Conservation (phyloP, 2,329 filamentous ascomycete species). For the Pseudogymnoascus destructans region DNA sequence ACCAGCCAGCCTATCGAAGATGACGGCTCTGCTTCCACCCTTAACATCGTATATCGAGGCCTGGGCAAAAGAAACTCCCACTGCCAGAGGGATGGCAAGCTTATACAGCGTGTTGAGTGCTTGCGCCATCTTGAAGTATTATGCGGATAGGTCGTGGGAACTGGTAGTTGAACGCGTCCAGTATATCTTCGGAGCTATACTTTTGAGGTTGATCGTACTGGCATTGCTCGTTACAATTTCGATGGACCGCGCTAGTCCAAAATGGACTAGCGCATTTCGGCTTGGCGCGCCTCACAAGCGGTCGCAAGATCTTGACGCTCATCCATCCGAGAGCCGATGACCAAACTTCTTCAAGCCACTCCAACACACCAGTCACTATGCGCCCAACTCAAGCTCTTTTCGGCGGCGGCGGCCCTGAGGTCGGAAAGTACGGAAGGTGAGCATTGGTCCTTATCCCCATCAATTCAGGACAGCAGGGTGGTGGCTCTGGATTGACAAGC, state of each 20-base stretch:
- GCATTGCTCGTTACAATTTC: constrained; percentile 19
- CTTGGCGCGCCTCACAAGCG: constrained; percentile 17
- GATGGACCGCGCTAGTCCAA: constrained; percentile 20
- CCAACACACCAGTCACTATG: constrained; percentile 22
- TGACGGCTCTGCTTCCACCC: constrained; percentile 86
- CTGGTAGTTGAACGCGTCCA: constrained; percentile 6
- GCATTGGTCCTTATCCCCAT: constrained; percentile 13
- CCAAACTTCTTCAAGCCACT: constrained; percentile 12
- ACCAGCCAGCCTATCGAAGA: constrained; percentile 87
- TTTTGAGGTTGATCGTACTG: constrained; percentile 11
- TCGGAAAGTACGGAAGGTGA: constrained; percentile 28
- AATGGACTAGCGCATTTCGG: no score
- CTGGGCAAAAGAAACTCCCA: constrained; percentile 55
- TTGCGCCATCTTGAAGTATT: constrained; percentile 31
- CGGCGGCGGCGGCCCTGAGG: constrained; percentile 21
- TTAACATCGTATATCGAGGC: constrained; percentile 93
- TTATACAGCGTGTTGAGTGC: constrained; percentile 50
- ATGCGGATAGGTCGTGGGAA: background rate
- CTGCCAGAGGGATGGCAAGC: constrained; percentile 58
- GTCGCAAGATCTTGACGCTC: constrained; percentile 12
- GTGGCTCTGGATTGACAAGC: background rate
- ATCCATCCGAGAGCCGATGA: constrained; percentile 14
- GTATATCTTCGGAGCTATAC: constrained; percentile 1
- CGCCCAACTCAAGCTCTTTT: constrained; percentile 25
- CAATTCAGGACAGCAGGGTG: background rate